A percentile compares a stretch with the other conserved stretches of the same genome.
Conservation (phyloP, 441 rosid species). For the Metrosideros polymorpha region DNA sequence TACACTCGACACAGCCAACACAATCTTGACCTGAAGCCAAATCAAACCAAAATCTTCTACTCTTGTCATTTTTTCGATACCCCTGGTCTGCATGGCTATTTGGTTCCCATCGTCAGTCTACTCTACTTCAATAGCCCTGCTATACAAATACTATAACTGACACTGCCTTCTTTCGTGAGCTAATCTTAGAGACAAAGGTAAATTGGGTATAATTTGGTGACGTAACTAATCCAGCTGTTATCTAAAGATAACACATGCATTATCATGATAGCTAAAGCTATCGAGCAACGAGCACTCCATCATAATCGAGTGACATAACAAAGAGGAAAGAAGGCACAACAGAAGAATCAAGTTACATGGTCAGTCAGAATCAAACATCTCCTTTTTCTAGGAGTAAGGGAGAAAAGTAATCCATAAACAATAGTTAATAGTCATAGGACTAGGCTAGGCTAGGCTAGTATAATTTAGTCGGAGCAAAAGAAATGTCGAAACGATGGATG, state of each 20-base stretch:
- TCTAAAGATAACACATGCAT: not conserved
- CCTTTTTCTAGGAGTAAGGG: not conserved
- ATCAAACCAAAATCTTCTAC: not conserved
- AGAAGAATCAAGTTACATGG: not conserved
- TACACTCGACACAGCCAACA: not conserved
- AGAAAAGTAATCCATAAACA: not conserved
- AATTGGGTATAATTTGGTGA: not conserved
- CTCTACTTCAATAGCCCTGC: not conserved
- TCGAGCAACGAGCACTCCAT: not conserved
- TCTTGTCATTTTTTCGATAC: not conserved
- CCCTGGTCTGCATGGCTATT: not conserved
- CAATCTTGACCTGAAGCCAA: not conserved
- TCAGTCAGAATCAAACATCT: not conserved
- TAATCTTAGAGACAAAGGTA: not conserved
- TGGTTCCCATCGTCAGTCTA: not conserved
- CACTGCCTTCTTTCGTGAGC: not conserved
- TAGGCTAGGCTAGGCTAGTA: not conserved
- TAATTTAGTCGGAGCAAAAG: not conserved
- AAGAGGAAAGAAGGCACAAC: not conserved
- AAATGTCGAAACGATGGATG: not conserved
- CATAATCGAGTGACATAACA: not conserved
- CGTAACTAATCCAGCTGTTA: not conserved
- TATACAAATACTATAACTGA: not conserved
- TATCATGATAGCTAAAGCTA: not conserved
- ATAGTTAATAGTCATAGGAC: not conserved